Conservation (phyloP, 2,329 filamentous ascomycete genomes). For the Colletotrichum kahawae region DNA sequence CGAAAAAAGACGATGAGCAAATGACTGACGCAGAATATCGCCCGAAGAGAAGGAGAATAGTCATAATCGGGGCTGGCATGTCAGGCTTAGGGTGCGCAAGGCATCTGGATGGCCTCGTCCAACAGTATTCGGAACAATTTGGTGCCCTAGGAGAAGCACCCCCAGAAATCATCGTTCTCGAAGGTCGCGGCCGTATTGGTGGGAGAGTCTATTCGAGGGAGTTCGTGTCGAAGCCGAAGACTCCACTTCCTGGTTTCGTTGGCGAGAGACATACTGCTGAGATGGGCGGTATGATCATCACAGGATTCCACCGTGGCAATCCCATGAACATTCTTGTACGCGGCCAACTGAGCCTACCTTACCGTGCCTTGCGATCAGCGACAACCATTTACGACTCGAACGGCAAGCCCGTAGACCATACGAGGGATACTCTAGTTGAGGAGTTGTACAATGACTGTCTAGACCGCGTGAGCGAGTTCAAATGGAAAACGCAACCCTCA, state of each 20-base stretch:
- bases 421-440: conserved; percentile 83
- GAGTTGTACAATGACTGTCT: conserved; percentile 94
- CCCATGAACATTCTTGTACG: conserved; percentile 90
- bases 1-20: conserved; percentile 34
- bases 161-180: conserved; percentile 80
- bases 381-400: conserved; percentile 90
- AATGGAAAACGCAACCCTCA: conserved; percentile 74
- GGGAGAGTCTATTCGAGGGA: conserved; percentile 89
- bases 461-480: conserved; percentile 89
- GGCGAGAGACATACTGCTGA: conserved; percentile 80
- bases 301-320: conserved; percentile 94
- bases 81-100: conserved; percentile 90
- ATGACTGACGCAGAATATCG: conserved; percentile 43
- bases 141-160: conserved; percentile 67
- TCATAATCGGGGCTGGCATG: conserved; percentile 92
- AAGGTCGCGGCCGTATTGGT: conserved; percentile 86
- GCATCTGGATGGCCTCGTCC: conserved; percentile 85
- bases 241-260: conserved; percentile 56
- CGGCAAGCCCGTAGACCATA: conserved; percentile 77
- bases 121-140: conserved; percentile 76
- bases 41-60: conserved; percentile 66
- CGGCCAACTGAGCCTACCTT: conserved; percentile 85
- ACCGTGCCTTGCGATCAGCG: conserved; percentile 78
- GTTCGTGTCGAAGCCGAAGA: conserved; percentile 63
- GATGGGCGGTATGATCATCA: conserved; percentile 98